Evolutionary conservation across 1,284 basidiomycete genomes (phyloP), one percentile per base, ranked within the genome.

Genomic region (Crocinoboletus sp.): DNA sequence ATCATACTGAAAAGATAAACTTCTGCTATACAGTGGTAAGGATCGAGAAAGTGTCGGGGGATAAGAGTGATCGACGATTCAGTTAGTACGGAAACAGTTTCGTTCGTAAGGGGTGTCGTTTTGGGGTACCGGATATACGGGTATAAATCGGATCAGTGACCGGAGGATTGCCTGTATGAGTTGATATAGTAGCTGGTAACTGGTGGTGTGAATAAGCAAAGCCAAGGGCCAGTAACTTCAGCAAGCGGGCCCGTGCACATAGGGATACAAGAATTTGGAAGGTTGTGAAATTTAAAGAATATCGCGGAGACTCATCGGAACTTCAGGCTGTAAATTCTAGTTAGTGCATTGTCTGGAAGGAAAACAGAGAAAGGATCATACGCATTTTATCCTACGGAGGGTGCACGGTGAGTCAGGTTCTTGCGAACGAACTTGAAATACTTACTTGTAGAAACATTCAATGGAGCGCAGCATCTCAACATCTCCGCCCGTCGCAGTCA

Each of bases 401-500:
- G 34, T 48, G 15, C 11, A 24, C 20, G 13, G 40, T 54, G 41
- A 59, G 48, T 19, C 5, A 44, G 28, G n/a, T 19, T 25, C n/a
- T 20, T 44, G 9, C 15, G 16, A 45, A 36, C 16, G 15, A 23
- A 30, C 1, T n/a, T 11, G 33, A 36, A 17, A 39, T 35, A 6
- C 56, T 55, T 56, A 94, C 79, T 93, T 90, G 76, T 94, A 94
- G 69, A 92, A 93, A 76, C 93, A 95, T 73, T 97, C 94, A 72
- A 96, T 94, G 56, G 89, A 93, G 60, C 94, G 81, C 53, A 97
- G 73, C 94, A 96, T 96, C 72, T 97, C 94, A 38, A 97, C 92
- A 64, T 97, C 94, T 35, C 94, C 94, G 27, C 94, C 94, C 2
- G 92, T 93, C 34, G 94, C 94, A 47, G 94, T 96, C 48, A 97